Evolutionary conservation across 441 rosid genomes (phyloP), one percentile per base, ranked within the genome.

Genomic region (Metrosideros polymorpha): DNA sequence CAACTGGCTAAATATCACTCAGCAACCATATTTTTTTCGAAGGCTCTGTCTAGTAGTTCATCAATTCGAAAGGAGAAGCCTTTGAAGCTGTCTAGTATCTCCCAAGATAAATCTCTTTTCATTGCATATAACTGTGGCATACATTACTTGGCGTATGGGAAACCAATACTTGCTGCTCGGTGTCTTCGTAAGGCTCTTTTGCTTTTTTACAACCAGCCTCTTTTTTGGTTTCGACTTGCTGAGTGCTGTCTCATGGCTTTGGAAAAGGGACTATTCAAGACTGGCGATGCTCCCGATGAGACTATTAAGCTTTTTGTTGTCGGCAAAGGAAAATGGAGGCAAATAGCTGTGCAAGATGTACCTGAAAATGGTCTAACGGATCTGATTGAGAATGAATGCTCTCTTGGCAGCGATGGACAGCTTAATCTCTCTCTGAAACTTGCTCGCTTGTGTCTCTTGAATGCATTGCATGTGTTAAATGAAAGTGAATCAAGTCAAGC

Each of bases 271-370:
- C 93, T 95, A 86, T 61, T 94, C 84, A 92, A 89, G 55, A 92
- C 88, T 63, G 87, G 91, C 45, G 52, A 39, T 82, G 59, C 89
- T 87, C 77, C 91, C 47, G 90, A 86, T n/a, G 93, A 94, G 77
- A 89, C 89, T 84, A 87, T 96, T 87, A 90, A 83, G 87, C 88
- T 93, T 63, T 92, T 85, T 86, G 98, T 96, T 84, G 51, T 96
- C 79, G 99, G 99, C 86, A 94, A 94, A 90, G 99, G 99, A 87
- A 98, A 93, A 88, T 96, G 98, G 99, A 95, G 99, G 91, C 90
- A 92, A 59, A 97, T 98, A 86, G 90, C 92, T 56, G 83, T 96
- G 56, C 95, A 93, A 87, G 91, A 92, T 55, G 92, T 87, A 84
- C 84, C 90, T 32, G 92, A 90, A 90, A 93, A 92, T 12, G 91